phyloP scores from a whole-genome alignment of 2,329 filamentous ascomycete species.

The Sporothrix schenckii region DNA sequence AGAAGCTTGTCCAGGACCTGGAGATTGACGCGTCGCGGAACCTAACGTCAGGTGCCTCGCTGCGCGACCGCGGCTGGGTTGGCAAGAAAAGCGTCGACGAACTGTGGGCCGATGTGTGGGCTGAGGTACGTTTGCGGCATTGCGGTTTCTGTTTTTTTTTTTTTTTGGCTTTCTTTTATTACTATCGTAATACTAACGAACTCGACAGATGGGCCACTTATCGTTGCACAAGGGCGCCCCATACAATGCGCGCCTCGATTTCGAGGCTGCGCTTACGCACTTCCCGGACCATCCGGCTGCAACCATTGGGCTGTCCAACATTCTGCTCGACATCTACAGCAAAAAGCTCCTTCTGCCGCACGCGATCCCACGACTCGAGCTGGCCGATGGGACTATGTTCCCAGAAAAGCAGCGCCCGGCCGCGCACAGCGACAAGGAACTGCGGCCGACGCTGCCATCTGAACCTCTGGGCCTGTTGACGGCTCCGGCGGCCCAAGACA shows the following conservation, averaged over 20 bases:
- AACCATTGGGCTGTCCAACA: conserved; percentile 79
- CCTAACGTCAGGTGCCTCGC: conserved; percentile 59
- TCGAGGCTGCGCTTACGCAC: conserved; percentile 80
- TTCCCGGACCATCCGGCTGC: conserved; percentile 78
- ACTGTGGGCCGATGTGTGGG: conserved; percentile 79
- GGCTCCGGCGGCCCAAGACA: background rate
- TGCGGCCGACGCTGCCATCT: conserved; percentile 44
- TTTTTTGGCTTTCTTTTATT: background rate
- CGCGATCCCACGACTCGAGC: conserved; percentile 52
- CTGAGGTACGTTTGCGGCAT: conserved; percentile 63
- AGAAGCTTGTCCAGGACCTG: conserved; percentile 70
- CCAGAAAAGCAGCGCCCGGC: conserved; percentile 34
- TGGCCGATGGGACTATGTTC: conserved; percentile 42
- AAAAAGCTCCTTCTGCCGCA: conserved; percentile 65
- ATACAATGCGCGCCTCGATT: conserved; percentile 72
- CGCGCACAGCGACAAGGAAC: conserved; percentile 31
- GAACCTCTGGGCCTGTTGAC: conserved; percentile 52
- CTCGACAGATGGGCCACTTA: conserved; percentile 65
- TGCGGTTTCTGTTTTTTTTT: background rate
- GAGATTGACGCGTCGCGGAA: conserved; percentile 68
- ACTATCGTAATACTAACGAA: conserved; percentile 15
- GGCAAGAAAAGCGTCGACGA: conserved; percentile 80
- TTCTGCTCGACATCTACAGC: conserved; percentile 83
- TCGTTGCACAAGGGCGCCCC: conserved; percentile 63
- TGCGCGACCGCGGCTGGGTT: conserved; percentile 73